These are phyloP conservation scores for Abrus precatorius DNA, from an alignment of 306 rosid genomes.

Conservation along the genomic window DNA sequence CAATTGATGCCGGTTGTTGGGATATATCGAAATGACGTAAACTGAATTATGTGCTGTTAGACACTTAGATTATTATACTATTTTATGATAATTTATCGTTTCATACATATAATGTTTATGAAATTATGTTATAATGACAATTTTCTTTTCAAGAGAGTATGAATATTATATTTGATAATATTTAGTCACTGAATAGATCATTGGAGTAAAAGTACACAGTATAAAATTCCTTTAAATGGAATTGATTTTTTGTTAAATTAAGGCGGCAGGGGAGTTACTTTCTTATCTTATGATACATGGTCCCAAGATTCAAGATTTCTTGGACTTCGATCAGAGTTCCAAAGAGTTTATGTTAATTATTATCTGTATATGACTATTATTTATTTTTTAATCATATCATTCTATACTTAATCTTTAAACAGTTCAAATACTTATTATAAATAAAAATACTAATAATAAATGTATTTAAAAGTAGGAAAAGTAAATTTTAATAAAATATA, in stretches of 20 bases:
- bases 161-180: too few relatives aligned
- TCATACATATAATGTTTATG: not conserved
- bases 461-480: too few relatives aligned
- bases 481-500: too few relatives aligned
- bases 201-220: not conserved
- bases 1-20: constrained; percentile 36
- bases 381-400: too few relatives aligned
- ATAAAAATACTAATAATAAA: too few relatives aligned
- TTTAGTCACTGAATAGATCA: not conserved
- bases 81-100: not conserved
- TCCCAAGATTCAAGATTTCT: constrained; percentile 14
- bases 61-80: not conserved
- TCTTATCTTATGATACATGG: not conserved
- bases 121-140: not conserved
- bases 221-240: constrained; percentile 20
- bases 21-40: not conserved
- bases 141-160: not conserved
- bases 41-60: not conserved
- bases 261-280: constrained; percentile 31
- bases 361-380: too few relatives aligned
- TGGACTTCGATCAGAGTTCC: constrained; percentile 1
- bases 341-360: not conserved
- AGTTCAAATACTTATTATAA: too few relatives aligned
- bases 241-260: constrained; percentile 12
- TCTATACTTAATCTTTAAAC: too few relatives aligned